Percentiles rank a stretch among this genome's conserved stretches.
Evolutionary conservation across 164 flowering plant genomes (phyloP).

Genomic region (Pachysandra terminalis): DNA sequence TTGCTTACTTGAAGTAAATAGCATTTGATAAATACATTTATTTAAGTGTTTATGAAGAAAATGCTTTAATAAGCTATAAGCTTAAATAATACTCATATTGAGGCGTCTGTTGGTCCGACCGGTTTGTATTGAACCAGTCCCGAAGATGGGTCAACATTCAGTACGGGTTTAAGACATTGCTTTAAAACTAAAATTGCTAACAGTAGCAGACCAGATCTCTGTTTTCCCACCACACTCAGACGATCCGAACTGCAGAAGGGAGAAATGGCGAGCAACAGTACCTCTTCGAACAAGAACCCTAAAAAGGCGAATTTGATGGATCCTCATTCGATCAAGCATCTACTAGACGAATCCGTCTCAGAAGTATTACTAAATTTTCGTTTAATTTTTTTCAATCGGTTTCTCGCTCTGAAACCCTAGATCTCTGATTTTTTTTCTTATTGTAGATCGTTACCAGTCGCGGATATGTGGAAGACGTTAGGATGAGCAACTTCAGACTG

Average conservation of each 20-base stretch:
- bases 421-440: constrained; percentile 5
- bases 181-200: no score
- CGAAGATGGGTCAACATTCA: no score
- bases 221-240: no score
- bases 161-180: no score
- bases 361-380: constrained; percentile 50
- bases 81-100: no score
- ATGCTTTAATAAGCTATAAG: no score
- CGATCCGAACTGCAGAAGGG: constrained; percentile 8
- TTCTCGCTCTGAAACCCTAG: constrained; percentile 10
- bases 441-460: constrained; percentile 65
- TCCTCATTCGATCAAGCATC: constrained; percentile 81
- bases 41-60: no score
- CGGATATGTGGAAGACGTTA: constrained; percentile 77
- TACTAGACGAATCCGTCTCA: constrained; percentile 80
- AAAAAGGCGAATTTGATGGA: constrained; percentile 84
- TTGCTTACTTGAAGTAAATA: no score
- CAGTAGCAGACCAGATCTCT: no score
- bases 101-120: no score
- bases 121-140: no score
- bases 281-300: constrained; percentile 32
- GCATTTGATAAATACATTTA: no score
- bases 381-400: background rate
- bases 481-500: constrained; percentile 71
- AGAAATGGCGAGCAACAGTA: constrained; percentile 17